Evolutionary conservation across 1,284 basidiomycete genomes (phyloP), one percentile per base, ranked within the genome.

Genomic region (Naganishia albida): DNA sequence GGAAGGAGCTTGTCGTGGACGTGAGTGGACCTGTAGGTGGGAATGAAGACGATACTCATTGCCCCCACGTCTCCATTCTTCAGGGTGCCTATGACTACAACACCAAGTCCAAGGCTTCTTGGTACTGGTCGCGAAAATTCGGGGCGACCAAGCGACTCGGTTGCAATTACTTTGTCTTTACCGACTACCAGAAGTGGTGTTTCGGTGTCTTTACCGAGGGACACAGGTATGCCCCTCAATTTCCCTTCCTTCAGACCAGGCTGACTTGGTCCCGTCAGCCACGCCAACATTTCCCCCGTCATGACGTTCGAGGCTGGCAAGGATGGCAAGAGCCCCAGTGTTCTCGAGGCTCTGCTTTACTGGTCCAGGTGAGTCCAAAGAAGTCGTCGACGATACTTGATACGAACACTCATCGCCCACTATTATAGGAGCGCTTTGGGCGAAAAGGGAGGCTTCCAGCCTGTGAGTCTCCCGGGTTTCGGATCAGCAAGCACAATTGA

Each of bases 121-220:
- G 78, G 79, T 78, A 79, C 71, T 80, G 78, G 78, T 78, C 76
- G 40, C 73, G 78, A 60, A 71, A 74, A 42, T 78, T 71, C 67
- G 74, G 73, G 23, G 77, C 77, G 13, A 72, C 74, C 67, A 75
- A 74, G 62, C 74, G 79, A 34, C 73, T 80, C 56, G 68, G 70
- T 7, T 75, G 77, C 67, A 68, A 72, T 51, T 77, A 74, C 69
- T 80, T 73, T 65, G 77, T 78, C 62, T 71, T 80, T 65, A 80
- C 79, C 56, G 77, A 78, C 68, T 80, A 75, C 70, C 73, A 79
- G 64, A 71, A 76, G 68, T 80, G 79, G 79, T 73, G 71, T n/a
- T 80, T 80, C 69, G 79, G 79, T 28, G 72, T 68, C 56, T 80
- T 80, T 66, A 73, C 74, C 68, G 72, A 78, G 38, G 73, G 73